Evolutionary conservation across 73 alveolate species (phyloP).

Genomic region (Vitrella brassicaformis): DNA sequence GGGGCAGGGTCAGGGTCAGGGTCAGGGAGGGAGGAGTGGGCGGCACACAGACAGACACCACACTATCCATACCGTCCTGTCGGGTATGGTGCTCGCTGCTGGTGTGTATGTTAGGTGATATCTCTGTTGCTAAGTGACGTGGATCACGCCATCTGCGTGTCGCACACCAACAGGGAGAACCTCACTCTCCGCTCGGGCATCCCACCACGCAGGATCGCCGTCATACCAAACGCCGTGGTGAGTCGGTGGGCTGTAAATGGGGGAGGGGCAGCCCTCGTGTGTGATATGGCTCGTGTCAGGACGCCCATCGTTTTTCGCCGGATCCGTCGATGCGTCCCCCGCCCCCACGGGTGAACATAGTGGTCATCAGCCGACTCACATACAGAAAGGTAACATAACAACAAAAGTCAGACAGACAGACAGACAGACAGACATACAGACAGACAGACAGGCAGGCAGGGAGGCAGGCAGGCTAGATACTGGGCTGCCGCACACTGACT

Average conservation of each 20-base stretch:
- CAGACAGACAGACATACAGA: too few species aligned
- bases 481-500: background rate
- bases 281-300: conserved; percentile 3
- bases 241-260: too few species aligned
- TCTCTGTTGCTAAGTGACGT: conserved; percentile 57
- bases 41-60: too few species aligned
- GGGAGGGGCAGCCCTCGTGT: conserved; percentile 5
- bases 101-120: background rate
- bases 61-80: too few species aligned
- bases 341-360: conserved; percentile 76
- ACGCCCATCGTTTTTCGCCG: conserved; percentile 80
- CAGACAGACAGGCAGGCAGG: too few species aligned
- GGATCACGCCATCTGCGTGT: conserved; percentile 91
- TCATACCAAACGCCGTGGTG: conserved; percentile 91
- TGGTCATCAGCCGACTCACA: conserved; percentile 85
- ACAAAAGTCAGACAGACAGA: too few species aligned
- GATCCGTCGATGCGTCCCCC: conserved; percentile 71
- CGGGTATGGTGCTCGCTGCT: too few species aligned
- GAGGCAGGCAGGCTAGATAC: too few species aligned
- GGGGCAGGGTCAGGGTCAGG: too few species aligned
- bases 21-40: too few species aligned
- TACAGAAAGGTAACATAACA: conserved; percentile 98
- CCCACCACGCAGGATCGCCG: conserved; percentile 74
- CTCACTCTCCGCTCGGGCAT: conserved; percentile 79
- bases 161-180: conserved; percentile 81